Base-by-base conservation (phyloP, 805 yeast genomes). In the Zygosaccharomyces bailii region DNA sequence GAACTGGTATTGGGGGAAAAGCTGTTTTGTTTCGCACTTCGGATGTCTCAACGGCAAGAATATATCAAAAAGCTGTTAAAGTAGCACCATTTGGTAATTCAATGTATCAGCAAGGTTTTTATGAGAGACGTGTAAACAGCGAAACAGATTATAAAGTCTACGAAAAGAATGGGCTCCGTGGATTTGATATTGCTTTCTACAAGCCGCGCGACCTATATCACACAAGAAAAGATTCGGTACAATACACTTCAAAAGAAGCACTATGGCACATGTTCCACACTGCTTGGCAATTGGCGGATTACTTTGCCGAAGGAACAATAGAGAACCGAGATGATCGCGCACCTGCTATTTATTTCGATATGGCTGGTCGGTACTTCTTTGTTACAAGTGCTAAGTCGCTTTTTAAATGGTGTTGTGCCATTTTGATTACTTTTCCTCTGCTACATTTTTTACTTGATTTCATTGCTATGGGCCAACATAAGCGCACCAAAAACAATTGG, bases 1-100 rank as follows among this genome's bases (percentile, higher is more conserved):
- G 96, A 13, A 86, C 96, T 0, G 96, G 96, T 2, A 84, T 93
- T 1, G 96, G 96, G 19, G 90, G 93, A 3, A 79, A 84, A 52
- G 86, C 96, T 1, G 72, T 86, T 16, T 67, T 89, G 39, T 88
- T 90, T 62, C 75, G 96, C 63, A 81, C 89, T n/a, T 79, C 95
- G 0, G 95, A 88, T 59, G 74, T 73, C 49, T 86, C 85, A 1
- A 78, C 87, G 9, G 79, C 84, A 1, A 75, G 76, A 48, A 74
- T 78, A 51, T 78, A 71, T 48, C 75, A 76, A 50, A 62, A 71
- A 17, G 71, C 72, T 2, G 90, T 79, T 1, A 67, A 76, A 45
- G 70, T 54, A 2, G 56, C 70, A 36, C 96, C 96, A 0, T 87
- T 79, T 68, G 96, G 85, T 3, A 78, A 80, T 44, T 86, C 96